phyloP scores from a whole-genome alignment of 2,329 filamentous ascomycete genomes.

The Aspergillus pseudoterreus region DNA sequence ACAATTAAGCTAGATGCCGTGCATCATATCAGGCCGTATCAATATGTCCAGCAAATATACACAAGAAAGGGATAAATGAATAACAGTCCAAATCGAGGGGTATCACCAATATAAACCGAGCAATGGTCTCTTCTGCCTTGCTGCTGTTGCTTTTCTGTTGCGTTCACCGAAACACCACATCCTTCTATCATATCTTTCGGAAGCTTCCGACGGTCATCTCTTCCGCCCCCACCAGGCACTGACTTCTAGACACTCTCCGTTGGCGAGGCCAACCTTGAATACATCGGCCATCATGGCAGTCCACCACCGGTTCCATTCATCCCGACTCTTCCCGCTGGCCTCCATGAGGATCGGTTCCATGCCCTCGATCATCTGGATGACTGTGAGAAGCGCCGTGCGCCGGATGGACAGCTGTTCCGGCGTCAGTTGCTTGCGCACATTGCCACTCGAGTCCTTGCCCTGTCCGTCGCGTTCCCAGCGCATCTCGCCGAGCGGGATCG shows the following conservation, averaged over 20 bases:
- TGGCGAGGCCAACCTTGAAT: slow-evolving; percentile 72
- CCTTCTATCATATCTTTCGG: slow-evolving; percentile 12
- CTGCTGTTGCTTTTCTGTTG: slow-evolving; percentile 16
- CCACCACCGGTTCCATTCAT: slow-evolving; percentile 91
- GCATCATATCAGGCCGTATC: slow-evolving; percentile 12
- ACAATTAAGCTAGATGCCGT: slow-evolving; percentile 15
- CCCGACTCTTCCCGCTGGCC: slow-evolving; percentile 77
- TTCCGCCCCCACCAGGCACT: slow-evolving; percentile 64
- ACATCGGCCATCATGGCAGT: slow-evolving; percentile 82
- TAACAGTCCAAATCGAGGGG: slow-evolving; percentile 19
- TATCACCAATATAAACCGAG: slow-evolving; percentile 38
- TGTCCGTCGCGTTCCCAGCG: slow-evolving; percentile 75
- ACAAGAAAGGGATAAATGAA: slow-evolving; percentile 17
- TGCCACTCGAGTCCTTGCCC: slow-evolving; percentile 29
- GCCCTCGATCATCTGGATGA: slow-evolving; percentile 79
- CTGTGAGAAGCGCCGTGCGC: slow-evolving; percentile 73
- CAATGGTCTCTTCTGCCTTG: slow-evolving; percentile 19
- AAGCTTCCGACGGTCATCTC: slow-evolving; percentile 27
- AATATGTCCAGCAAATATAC: slow-evolving; percentile 17
- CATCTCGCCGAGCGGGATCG: slow-evolving; percentile 80
- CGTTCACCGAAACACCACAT: slow-evolving; percentile 29
- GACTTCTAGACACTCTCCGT: slow-evolving; percentile 76
- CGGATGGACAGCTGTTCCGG: slow-evolving; percentile 69
- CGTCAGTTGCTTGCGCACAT: slow-evolving; percentile 52
- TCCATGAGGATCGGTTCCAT: slow-evolving; percentile 80